phyloP scores from a whole-genome alignment of 2,329 filamentous ascomycete genomes.

The Fusarium sp. region DNA sequence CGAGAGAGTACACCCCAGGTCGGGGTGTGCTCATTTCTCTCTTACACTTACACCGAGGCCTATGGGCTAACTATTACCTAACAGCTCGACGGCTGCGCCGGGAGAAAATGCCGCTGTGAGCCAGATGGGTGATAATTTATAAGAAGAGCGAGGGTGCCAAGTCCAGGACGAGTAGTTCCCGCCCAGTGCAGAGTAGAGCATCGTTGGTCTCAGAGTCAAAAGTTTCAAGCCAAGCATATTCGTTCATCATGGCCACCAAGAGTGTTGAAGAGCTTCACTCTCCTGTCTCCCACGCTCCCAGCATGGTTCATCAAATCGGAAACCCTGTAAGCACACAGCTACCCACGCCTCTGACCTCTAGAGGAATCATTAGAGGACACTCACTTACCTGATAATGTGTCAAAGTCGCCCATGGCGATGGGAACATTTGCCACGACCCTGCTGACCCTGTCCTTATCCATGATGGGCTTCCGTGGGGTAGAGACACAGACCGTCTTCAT shows the following conservation, averaged over 20 bases:
- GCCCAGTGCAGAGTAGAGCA: background rate
- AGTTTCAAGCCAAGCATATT: background rate
- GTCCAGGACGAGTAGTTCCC: background rate
- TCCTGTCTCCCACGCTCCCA: background rate
- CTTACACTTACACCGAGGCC: background rate
- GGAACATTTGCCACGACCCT: conserved; percentile 44
- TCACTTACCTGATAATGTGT: background rate
- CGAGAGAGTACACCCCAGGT: background rate
- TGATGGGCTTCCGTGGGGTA: conserved; percentile 45
- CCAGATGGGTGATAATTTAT: conserved; percentile 1
- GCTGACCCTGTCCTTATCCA: conserved; percentile 39
- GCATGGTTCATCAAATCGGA: conserved; percentile 2
- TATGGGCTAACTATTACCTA: conserved; percentile 27
- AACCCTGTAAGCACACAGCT: conserved; percentile 14
- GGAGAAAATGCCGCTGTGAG: background rate
- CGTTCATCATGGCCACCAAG: conserved; percentile 14
- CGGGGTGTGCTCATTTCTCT: conserved; percentile 9
- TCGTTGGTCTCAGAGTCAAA: background rate
- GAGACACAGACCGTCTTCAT: conserved; percentile 42
- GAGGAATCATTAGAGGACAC: background rate
- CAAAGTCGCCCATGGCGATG: conserved; percentile 41
- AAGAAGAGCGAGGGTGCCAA: conserved; percentile 15
- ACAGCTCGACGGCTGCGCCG: background rate
- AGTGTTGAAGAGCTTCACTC: conserved; percentile 20
- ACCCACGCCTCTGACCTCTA: background rate